Conservation (phyloP, 139 green algal genomes). For the Haematococcus lacustris region DNA sequence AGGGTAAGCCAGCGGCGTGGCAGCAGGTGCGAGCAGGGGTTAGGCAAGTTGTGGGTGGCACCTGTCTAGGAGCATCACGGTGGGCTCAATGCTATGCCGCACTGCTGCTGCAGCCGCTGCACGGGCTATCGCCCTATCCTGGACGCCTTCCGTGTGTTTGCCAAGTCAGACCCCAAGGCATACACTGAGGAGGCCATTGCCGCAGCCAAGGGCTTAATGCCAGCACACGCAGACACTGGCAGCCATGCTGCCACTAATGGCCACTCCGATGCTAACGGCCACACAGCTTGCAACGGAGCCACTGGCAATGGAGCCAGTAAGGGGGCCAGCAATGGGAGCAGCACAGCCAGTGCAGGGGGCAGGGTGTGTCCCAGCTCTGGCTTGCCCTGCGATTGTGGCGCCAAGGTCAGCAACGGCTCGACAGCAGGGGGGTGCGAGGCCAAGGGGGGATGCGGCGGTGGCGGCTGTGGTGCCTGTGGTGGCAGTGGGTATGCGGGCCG, state of each 20-base stretch:
- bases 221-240: not conserved
- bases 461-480: constrained; percentile 6
- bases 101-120: constrained; percentile 64
- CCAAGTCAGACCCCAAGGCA: constrained; percentile 50
- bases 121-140: constrained; percentile 95
- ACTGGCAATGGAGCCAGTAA: no score
- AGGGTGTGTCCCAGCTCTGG: constrained; percentile 70
- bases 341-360: no score
- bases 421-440: no score
- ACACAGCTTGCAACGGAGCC: no score
- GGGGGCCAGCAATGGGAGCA: not conserved
- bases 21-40: no score
- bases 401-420: not conserved
- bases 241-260: not conserved
- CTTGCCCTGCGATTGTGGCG: constrained; percentile 64
- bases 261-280: not conserved
- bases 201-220: constrained; percentile 36
- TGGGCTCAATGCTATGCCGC: not conserved
- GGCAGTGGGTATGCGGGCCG: not conserved
- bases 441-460: not conserved
- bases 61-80: no score
- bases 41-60: no score
- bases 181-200: constrained; percentile 74
- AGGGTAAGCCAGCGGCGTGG: no score
- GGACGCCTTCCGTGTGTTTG: constrained; percentile 90